Conservation (phyloP, 2,329 filamentous ascomycete species). For the Colletotrichum aenigma region DNA sequence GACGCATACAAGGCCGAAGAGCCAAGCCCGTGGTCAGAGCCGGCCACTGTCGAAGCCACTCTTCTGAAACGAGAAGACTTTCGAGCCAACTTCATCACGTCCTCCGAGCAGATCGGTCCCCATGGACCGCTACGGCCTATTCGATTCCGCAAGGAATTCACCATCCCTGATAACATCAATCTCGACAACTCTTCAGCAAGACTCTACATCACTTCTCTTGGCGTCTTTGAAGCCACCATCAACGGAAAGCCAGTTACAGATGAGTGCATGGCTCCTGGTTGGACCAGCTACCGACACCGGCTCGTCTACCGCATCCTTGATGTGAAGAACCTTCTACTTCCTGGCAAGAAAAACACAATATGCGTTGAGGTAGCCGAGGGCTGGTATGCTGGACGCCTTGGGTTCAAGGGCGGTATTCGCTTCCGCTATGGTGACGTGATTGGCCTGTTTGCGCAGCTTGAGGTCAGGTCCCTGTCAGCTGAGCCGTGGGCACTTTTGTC, state of each 20-base stretch:
- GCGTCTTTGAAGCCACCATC: constrained; percentile 40
- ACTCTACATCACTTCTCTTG: constrained; percentile 39
- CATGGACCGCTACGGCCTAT: constrained; percentile 2
- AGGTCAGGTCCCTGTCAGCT: constrained; percentile 22
- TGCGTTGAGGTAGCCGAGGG: constrained; percentile 54
- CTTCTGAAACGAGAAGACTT: not conserved
- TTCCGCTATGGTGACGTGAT: constrained; percentile 35
- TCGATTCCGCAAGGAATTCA: constrained; percentile 4
- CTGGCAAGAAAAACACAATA: constrained; percentile 41
- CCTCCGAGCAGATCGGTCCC: not conserved
- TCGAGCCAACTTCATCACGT: constrained; percentile 3
- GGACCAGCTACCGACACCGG: constrained; percentile 47
- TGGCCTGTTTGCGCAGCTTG: constrained; percentile 31
- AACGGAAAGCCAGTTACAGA: constrained; percentile 37
- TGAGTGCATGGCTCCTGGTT: constrained; percentile 43
- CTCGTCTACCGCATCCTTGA: constrained; percentile 49
- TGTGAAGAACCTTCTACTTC: constrained; percentile 35
- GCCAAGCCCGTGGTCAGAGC: not conserved
- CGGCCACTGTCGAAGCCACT: not conserved
- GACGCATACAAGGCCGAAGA: not conserved
- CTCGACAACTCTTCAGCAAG: constrained; percentile 21
- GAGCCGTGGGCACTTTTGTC: constrained; percentile 27
- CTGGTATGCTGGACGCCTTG: constrained; percentile 51
- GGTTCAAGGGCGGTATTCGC: constrained; percentile 28
- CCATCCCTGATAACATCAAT: not conserved